Conservation (phyloP, 148 eudicot genomes). For the Fagopyrum esculentum region DNA sequence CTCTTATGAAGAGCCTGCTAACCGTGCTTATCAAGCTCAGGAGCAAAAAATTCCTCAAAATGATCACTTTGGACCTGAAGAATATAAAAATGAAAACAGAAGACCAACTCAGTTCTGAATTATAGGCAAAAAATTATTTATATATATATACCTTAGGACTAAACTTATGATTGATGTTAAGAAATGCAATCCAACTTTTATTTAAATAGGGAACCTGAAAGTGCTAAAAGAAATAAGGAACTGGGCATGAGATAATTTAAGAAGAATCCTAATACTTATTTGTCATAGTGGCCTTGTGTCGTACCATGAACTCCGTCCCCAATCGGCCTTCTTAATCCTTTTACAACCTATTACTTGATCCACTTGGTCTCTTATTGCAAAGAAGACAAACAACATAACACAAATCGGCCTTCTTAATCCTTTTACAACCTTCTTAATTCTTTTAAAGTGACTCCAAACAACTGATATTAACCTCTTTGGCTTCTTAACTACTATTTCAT, state of each 20-base stretch:
- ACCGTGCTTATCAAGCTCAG: conserved; percentile 96
- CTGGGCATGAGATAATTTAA: too few species aligned
- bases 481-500: conserved; percentile 67
- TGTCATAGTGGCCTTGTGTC: too few species aligned
- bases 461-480: conserved; percentile 89
- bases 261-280: too few species aligned
- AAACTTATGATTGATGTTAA: too few species aligned
- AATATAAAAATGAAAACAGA: background rate
- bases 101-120: background rate
- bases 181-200: too few species aligned
- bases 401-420: conserved; percentile 44
- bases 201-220: too few species aligned
- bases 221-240: too few species aligned
- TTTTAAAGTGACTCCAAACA: conserved; percentile 96
- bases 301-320: too few species aligned
- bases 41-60: conserved; percentile 87
- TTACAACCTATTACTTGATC: conserved; percentile 68
- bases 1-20: conserved; percentile 87
- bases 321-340: too few species aligned
- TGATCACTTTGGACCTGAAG: conserved; percentile 92
- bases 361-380: conserved; percentile 89
- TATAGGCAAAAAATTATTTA: background rate
- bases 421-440: conserved; percentile 32
- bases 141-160: too few species aligned
- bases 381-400: conserved; percentile 90